Conservation (phyloP, 192 early-diverging fungal genomes). For the Backusella tarrabulga region DNA sequence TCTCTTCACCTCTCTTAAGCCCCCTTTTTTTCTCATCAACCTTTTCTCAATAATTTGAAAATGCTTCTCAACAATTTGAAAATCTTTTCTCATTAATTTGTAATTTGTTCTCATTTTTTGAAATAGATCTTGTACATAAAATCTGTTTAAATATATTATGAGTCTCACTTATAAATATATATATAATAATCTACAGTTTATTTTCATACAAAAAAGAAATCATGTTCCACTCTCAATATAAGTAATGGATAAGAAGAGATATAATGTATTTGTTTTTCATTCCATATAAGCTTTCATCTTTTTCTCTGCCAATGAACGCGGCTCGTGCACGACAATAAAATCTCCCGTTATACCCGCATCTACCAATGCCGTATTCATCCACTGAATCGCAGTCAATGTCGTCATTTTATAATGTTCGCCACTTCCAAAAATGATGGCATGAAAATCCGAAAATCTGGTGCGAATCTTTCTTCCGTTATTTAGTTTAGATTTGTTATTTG, state of each 20-base stretch:
- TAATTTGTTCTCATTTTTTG: too few relatives aligned
- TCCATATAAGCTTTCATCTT: slow-evolving; percentile 21
- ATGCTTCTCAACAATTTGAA: too few relatives aligned
- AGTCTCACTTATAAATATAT: too few relatives aligned
- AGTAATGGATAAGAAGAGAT: neutral
- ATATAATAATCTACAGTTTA: neutral
- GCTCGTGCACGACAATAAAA: slow-evolving; percentile 27
- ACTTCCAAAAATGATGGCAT: slow-evolving; percentile 39
- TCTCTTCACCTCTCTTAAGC: too few relatives aligned
- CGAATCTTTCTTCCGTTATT: slow-evolving; percentile 38
- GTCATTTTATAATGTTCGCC: slow-evolving; percentile 30
- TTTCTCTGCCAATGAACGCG: slow-evolving; percentile 33
- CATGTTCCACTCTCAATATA: too few relatives aligned
- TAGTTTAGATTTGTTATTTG: neutral
- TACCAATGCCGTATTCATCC: slow-evolving; percentile 26
- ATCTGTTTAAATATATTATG: too few relatives aligned
- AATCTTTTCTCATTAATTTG: too few relatives aligned
- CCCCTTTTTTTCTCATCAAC: too few relatives aligned
- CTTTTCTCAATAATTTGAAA: too few relatives aligned
- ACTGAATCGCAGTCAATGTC: slow-evolving; percentile 33
- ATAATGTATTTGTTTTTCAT: neutral
- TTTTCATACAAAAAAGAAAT: too few relatives aligned
- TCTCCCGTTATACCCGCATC: slow-evolving; percentile 26
- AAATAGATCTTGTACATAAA: too few relatives aligned
- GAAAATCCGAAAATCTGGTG: slow-evolving; percentile 30